Evolutionary conservation across 495 filamentous ascomycete genomes (phyloP).

Genomic region (Terfezia claveryi): DNA sequence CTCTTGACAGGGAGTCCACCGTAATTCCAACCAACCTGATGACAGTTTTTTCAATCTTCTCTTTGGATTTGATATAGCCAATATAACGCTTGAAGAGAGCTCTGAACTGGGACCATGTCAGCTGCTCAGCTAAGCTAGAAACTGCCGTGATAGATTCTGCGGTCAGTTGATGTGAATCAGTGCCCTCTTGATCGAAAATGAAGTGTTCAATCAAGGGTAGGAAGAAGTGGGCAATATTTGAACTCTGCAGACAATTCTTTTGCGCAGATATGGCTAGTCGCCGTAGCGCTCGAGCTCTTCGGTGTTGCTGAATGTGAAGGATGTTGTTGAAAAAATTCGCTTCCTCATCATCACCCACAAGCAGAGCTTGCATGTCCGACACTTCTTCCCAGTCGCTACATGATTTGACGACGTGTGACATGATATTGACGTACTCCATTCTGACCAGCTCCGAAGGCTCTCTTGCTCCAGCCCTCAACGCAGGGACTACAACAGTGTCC

Average conservation of each 20-base stretch:
- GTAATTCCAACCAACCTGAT: slow-evolving; percentile 60
- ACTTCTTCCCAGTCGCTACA: slow-evolving; percentile 47
- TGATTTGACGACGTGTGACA: slow-evolving; percentile 52
- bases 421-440: slow-evolving; percentile 50
- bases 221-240: slow-evolving; percentile 67
- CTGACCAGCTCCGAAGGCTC: slow-evolving; percentile 67
- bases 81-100: slow-evolving; percentile 61
- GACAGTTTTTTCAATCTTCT: slow-evolving; percentile 65
- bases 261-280: slow-evolving; percentile 44
- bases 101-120: slow-evolving; percentile 84
- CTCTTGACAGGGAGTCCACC: slow-evolving; percentile 43
- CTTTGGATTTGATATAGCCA: slow-evolving; percentile 55
- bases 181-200: slow-evolving; percentile 58
- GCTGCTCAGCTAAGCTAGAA: slow-evolving; percentile 42
- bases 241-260: slow-evolving; percentile 39
- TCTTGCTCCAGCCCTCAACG: slow-evolving; percentile 48
- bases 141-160: slow-evolving; percentile 62
- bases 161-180: slow-evolving; percentile 60
- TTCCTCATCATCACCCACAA: slow-evolving; percentile 60
- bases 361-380: slow-evolving; percentile 49
- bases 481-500: slow-evolving; percentile 42
- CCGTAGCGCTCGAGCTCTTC: slow-evolving; percentile 64
- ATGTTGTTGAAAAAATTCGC: slow-evolving; percentile 86
- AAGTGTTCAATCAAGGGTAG: slow-evolving; percentile 86
- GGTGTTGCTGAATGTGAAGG: slow-evolving; percentile 72